These are phyloP conservation scores for Furcasterigmium sp. DNA, from an alignment of 2,329 filamentous ascomycete species.

Conservation along the genomic window DNA sequence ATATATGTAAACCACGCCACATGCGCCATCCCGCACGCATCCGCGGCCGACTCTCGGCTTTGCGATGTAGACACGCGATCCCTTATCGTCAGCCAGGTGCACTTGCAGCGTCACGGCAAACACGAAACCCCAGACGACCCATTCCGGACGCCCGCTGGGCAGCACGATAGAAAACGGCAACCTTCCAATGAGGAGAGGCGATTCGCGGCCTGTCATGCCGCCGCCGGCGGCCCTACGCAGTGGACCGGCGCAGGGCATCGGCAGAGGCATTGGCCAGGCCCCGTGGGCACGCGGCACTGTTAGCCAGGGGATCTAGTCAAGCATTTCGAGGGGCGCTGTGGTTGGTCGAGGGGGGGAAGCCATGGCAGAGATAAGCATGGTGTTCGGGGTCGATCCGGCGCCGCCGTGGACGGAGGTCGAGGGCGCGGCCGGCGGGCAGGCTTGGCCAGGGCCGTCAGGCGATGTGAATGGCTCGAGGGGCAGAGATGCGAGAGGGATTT, in stretches of 20 bases:
- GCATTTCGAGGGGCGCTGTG: not conserved
- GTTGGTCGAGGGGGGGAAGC: too few relatives aligned
- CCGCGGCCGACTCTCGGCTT: not conserved
- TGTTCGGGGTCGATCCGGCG: not conserved
- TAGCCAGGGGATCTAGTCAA: too few relatives aligned
- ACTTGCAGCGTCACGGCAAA: too few relatives aligned
- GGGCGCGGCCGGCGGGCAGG: not conserved
- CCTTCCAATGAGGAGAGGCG: too few relatives aligned
- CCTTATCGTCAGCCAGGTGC: too few relatives aligned
- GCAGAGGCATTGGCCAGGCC: too few relatives aligned
- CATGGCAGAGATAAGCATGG: not conserved
- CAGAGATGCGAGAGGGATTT: not conserved
- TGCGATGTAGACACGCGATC: too few relatives aligned
- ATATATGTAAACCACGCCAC: not conserved
- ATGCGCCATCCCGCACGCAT: not conserved
- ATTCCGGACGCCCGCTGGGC: too few relatives aligned
- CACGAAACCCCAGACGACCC: too few relatives aligned
- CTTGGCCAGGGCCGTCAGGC: not conserved
- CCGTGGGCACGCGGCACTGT: too few relatives aligned
- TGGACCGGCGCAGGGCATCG: too few relatives aligned
- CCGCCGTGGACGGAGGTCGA: not conserved
- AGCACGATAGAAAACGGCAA: too few relatives aligned
- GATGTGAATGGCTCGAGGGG: not conserved
- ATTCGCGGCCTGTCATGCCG: not conserved
- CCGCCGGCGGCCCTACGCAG: not conserved